Conservation (phyloP, 129 eudicot species). For the Chrysanthemum lavandulifolium region DNA sequence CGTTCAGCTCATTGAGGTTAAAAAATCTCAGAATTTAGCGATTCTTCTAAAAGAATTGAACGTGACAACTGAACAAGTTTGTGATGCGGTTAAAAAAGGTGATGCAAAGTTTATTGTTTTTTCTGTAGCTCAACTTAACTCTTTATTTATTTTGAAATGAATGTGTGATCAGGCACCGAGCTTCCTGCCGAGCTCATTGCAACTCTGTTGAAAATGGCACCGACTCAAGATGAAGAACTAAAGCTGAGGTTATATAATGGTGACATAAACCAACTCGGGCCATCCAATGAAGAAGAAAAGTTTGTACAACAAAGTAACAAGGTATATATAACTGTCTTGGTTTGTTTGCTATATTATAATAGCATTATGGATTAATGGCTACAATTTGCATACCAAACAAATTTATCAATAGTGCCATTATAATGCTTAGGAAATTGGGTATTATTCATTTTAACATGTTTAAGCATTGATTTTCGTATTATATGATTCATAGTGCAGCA, state of each 20-base stretch:
- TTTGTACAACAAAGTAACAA: no score
- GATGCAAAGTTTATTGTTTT: neutral
- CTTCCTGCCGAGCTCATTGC: neutral
- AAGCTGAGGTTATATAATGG: neutral
- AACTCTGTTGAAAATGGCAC: neutral
- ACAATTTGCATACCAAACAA: no score
- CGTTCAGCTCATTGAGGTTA: conserved; percentile 61
- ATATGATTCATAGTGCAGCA: no score
- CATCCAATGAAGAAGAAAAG: no score
- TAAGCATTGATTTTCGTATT: no score
- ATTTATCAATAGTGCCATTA: no score
- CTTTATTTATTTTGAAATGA: neutral
- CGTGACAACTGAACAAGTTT: conserved; percentile 68
- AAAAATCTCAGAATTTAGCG: conserved; percentile 64
- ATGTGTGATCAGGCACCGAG: neutral
- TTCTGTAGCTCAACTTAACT: neutral
- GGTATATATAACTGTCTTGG: no score
- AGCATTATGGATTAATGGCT: no score
- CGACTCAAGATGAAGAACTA: neutral
- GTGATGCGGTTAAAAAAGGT: conserved; percentile 66
- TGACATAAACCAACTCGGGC: neutral
- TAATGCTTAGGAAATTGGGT: no score
- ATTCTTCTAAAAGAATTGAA: conserved; percentile 60
- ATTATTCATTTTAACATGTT: no score
- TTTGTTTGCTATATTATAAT: no score